A percentile compares a stretch with the other conserved stretches of the same genome.
phyloP scores from a whole-genome alignment of 2,329 filamentous ascomycete genomes.

The Fusarium penzigii region DNA sequence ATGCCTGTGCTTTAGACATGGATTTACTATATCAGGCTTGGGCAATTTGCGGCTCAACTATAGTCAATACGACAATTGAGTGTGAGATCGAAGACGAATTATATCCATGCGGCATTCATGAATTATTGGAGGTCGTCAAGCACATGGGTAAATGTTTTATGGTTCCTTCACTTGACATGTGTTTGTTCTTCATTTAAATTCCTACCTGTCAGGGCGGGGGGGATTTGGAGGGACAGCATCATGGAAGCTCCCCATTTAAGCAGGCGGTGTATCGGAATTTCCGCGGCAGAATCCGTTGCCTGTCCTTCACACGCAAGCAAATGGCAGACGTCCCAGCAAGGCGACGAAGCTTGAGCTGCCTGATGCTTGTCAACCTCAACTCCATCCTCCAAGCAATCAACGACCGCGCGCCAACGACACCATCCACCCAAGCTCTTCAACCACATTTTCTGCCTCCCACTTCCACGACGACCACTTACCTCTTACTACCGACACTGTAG shows the following conservation, averaged over 20 bases:
- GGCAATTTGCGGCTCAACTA: neutral
- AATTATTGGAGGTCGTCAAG: neutral
- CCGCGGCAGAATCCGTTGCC: slow-evolving; percentile 19
- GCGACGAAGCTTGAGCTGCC: slow-evolving; percentile 42
- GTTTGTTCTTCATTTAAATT: neutral
- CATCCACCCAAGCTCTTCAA: slow-evolving; percentile 18
- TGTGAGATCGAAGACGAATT: neutral
- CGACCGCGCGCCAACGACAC: slow-evolving; percentile 20
- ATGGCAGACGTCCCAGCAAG: slow-evolving; percentile 16
- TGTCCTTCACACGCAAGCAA: slow-evolving; percentile 3
- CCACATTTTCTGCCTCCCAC: slow-evolving; percentile 11
- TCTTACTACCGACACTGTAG: slow-evolving; percentile 5
- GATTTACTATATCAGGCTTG: neutral
- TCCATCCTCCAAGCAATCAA: slow-evolving; percentile 19
- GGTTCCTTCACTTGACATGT: neutral
- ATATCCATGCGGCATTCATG: too few relatives aligned
- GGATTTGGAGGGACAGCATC: slow-evolving; percentile 5
- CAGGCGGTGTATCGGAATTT: slow-evolving; percentile 29
- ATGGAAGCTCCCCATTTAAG: slow-evolving; percentile 16
- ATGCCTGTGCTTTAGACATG: neutral
- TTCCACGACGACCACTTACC: slow-evolving; percentile 5
- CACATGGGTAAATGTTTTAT: neutral
- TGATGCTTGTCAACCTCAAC: slow-evolving; percentile 28
- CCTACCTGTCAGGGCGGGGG: neutral
- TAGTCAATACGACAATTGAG: neutral